Percentiles rank a stretch among this genome's conserved stretches.
These are phyloP conservation scores for Penicillium aurantiogriseum DNA, from an alignment of 2,329 filamentous ascomycete genomes.

Conservation along the genomic window DNA sequence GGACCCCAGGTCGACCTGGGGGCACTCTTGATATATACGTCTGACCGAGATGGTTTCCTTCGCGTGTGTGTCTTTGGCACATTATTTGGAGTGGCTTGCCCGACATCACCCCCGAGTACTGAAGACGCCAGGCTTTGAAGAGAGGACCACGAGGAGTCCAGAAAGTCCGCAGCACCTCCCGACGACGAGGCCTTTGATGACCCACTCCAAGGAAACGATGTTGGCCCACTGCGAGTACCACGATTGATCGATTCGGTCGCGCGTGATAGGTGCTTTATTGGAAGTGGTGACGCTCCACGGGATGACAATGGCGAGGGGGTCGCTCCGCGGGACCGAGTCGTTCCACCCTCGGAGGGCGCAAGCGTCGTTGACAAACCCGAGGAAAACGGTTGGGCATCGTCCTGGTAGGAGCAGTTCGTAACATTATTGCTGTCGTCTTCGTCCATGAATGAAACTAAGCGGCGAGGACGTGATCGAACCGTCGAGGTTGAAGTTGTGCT, in stretches of 20 bases:
- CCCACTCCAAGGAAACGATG: constrained; percentile 28
- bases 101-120: constrained; percentile 45
- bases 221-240: constrained; percentile 20
- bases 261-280: constrained; percentile 39
- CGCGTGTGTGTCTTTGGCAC: constrained; percentile 28
- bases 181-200: constrained; percentile 26
- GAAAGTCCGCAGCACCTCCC: constrained; percentile 35
- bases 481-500: constrained; percentile 39
- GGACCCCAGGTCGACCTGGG: constrained; percentile 45
- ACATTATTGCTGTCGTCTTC: constrained; percentile 28
- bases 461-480: constrained; percentile 45
- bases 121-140: constrained; percentile 50
- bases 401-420: constrained; percentile 25
- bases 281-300: constrained; percentile 39
- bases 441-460: constrained; percentile 44
- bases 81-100: constrained; percentile 29
- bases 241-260: constrained; percentile 27
- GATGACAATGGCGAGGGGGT: constrained; percentile 43
- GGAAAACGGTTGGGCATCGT: constrained; percentile 29
- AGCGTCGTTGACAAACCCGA: constrained; percentile 31
- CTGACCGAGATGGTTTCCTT: constrained; percentile 41
- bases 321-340: constrained; percentile 39
- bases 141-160: constrained; percentile 51
- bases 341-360: constrained; percentile 16
- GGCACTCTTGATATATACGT: constrained; percentile 28